Percentiles rank a stretch among this genome's conserved stretches.
These are phyloP conservation scores for Beauveria sp. DNA, from an alignment of 2,329 filamentous ascomycete genomes.

Conservation along the genomic window DNA sequence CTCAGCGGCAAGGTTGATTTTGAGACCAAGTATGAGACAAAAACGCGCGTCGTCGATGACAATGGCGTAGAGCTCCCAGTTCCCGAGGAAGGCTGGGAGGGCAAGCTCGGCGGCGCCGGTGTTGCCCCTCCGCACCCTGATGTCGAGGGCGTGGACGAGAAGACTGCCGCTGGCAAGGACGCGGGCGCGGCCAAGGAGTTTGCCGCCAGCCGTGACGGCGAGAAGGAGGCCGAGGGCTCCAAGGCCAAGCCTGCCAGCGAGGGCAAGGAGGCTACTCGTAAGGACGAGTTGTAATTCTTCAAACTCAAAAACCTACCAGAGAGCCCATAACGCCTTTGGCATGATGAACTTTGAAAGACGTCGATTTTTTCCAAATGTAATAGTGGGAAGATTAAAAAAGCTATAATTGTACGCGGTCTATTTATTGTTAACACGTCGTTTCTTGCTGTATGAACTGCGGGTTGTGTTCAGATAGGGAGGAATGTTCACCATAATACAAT, in stretches of 20 bases:
- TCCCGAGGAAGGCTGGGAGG: constrained; percentile 32
- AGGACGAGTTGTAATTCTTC: constrained; percentile 28
- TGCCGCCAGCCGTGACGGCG: constrained; percentile 48
- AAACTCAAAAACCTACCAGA: background rate
- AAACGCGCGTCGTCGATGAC: constrained; percentile 74
- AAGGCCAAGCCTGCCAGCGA: constrained; percentile 57
- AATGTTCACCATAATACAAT: background rate
- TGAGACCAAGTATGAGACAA: constrained; percentile 92
- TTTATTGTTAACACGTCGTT: background rate
- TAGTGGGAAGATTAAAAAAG: background rate
- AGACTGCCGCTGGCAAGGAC: constrained; percentile 40
- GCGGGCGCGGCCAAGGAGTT: constrained; percentile 33
- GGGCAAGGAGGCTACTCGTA: constrained; percentile 47
- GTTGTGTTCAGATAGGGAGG: background rate
- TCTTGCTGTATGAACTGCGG: background rate
- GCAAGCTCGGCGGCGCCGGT: constrained; percentile 26
- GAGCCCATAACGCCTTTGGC: background rate
- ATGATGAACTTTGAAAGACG: background rate
- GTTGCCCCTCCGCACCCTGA: constrained; percentile 54
- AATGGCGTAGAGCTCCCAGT: constrained; percentile 66
- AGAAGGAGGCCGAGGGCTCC: constrained; percentile 47
- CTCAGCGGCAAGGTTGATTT: constrained; percentile 92
- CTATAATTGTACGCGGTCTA: constrained; percentile 1
- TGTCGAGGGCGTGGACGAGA: constrained; percentile 52
- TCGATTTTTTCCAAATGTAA: constrained; percentile 1